These are phyloP conservation scores for Phialophora verrucosa DNA, from an alignment of 2,329 filamentous ascomycete species.

Conservation along the genomic window DNA sequence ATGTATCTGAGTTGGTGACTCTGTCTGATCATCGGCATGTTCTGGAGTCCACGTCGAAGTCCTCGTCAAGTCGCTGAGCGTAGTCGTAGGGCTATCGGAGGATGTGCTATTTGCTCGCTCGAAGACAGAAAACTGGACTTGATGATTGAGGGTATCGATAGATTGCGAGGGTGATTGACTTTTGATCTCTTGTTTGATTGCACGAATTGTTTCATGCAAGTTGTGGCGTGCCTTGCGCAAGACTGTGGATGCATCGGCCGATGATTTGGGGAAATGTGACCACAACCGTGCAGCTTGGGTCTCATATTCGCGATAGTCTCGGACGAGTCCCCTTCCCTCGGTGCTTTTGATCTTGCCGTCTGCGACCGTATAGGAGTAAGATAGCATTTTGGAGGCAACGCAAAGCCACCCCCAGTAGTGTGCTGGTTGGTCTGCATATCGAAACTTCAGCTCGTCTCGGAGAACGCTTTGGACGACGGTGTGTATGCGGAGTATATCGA, in stretches of 20 bases:
- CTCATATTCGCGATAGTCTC: conserved; percentile 56
- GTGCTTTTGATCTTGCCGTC: conserved; percentile 48
- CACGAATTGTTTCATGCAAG: conserved; percentile 45
- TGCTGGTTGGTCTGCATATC: conserved; percentile 35
- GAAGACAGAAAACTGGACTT: conserved; percentile 49
- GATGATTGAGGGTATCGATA: conserved; percentile 44
- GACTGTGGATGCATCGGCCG: conserved; percentile 39
- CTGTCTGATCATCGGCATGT: conserved; percentile 27
- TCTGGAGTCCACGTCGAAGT: conserved; percentile 39
- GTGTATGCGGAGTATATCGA: conserved; percentile 56
- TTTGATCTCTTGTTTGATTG: conserved; percentile 51
- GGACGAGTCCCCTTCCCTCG: conserved; percentile 49
- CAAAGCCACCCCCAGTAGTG: conserved; percentile 53
- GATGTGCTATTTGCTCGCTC: conserved; percentile 54
- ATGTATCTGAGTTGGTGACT: conserved; percentile 35
- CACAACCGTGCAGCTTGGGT: conserved; percentile 51
- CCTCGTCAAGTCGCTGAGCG: conserved; percentile 33
- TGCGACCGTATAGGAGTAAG: conserved; percentile 51
- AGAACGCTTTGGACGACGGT: conserved; percentile 56
- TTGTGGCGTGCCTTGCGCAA: conserved; percentile 47
- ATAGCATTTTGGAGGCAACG: conserved; percentile 50
- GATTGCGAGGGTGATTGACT: conserved; percentile 50
- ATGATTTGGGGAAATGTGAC: conserved; percentile 48
- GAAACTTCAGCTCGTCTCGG: conserved; percentile 51
- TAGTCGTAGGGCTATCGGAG: conserved; percentile 48